Evolutionary conservation across 2,329 filamentous ascomycete species (phyloP), one percentile per base, ranked within the genome.

Genomic region (Alternaria viburni): DNA sequence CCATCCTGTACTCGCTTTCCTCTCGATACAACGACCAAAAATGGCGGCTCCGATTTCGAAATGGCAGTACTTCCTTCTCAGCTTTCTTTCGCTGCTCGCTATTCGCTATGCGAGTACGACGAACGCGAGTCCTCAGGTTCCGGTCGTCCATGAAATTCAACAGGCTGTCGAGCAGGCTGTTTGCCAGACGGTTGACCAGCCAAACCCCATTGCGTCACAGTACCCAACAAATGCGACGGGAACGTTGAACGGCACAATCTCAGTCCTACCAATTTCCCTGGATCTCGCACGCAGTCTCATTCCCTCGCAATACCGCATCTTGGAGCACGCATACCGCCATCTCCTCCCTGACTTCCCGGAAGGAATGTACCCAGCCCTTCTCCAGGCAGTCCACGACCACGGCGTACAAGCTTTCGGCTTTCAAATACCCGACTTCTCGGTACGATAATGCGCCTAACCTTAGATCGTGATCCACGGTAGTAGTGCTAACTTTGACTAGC

Each of bases 291-390:
- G 83, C 11, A 71, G 77, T 19, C 70, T 87, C 19, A 82, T 88
- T 19, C 86, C 86, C 0, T 41, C 80, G 0, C 74, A 84, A 69
- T 87, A 84, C 70, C 68, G 72, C 13, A 87, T 88, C 67, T 75
- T 86, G 52, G 84, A 84, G 62, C 69, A 76, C n/a, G 83, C 83
- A 6, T 86, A 85, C 67, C 78, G 81, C 10, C 68, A 75, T 6
- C 71, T 86, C 17, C 76, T 87, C 5, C 85, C 85, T 2, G 69
- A 76, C 5, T 86, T 88, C 36, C 85, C 86, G 0, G 60, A 72
- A 11, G 83, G 81, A 67, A 85, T 83, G 82, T 88, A 87, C 67
- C 86, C 86, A 1, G 83, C 86, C 44, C 65, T 87, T 59, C 66
- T 86, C 7, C 83, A 86, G 68, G 82, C 83, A 1, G 80, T 83